A percentile compares a stretch with the other conserved stretches of the same genome.
phyloP scores from a whole-genome alignment of 2,329 filamentous ascomycete species.

The Coniochaeta sp. region DNA sequence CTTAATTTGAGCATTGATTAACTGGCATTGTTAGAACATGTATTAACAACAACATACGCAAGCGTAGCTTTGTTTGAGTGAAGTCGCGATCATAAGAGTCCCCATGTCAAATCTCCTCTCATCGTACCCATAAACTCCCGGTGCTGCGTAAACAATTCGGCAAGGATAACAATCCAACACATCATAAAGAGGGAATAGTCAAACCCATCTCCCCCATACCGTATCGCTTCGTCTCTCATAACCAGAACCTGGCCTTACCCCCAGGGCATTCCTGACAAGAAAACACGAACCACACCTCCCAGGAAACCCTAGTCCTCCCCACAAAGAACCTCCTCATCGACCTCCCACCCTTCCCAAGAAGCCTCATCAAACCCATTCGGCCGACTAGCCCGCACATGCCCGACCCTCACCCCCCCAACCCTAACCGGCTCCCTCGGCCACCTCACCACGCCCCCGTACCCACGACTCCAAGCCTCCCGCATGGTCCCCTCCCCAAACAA shows the following conservation, averaged over 20 bases:
- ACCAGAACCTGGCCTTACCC: too few relatives aligned
- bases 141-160: too few relatives aligned
- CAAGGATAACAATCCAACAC: too few relatives aligned
- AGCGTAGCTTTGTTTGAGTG: neutral
- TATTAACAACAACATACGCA: neutral
- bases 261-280: too few relatives aligned
- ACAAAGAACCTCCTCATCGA: constrained; percentile 19
- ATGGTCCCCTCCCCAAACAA: constrained; percentile 41
- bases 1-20: neutral
- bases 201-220: too few relatives aligned
- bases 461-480: constrained; percentile 40
- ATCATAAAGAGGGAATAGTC: too few relatives aligned
- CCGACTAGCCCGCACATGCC: constrained; percentile 33
- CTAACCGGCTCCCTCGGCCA: constrained; percentile 37
- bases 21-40: neutral
- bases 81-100: neutral
- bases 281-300: neutral
- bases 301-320: neutral
- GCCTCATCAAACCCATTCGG: constrained; percentile 19
- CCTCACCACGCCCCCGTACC: constrained; percentile 29
- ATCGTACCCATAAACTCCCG: too few relatives aligned
- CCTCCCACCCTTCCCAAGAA: constrained; percentile 32
- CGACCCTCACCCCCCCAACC: constrained; percentile 33
- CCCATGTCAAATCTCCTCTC: too few relatives aligned
- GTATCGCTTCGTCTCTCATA: too few relatives aligned